A percentile compares a stretch with the other conserved stretches of the same genome.
Evolutionary conservation across 352 stramenopile species (phyloP).

Genomic region (Globisporangium uncinulatum): DNA sequence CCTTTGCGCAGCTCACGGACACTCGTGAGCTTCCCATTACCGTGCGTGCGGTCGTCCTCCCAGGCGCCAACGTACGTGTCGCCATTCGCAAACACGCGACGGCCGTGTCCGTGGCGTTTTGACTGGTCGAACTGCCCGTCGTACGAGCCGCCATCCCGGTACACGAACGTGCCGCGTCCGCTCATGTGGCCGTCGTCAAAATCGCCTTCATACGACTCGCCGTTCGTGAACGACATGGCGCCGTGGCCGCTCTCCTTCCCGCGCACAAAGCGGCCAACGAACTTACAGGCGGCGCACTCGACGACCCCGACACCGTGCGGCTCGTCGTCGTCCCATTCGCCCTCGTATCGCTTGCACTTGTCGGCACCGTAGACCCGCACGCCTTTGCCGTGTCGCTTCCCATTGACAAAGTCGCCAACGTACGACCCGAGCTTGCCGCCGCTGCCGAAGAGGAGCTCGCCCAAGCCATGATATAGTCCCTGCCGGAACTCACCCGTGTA

Average conservation of each 20-base stretch:
- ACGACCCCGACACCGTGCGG: conserved; percentile 52
- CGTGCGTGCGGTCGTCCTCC: conserved; percentile 54
- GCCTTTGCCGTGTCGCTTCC: conserved; percentile 54
- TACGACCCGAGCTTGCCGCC: conserved; percentile 51
- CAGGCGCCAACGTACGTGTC: conserved; percentile 57
- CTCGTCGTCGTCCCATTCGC: conserved; percentile 54
- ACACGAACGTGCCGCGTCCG: conserved; percentile 38
- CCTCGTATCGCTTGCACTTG: conserved; percentile 47
- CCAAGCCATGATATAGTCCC: conserved; percentile 54
- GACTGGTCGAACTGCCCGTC: conserved; percentile 40
- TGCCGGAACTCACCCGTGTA: conserved; percentile 55
- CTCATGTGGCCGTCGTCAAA: conserved; percentile 42
- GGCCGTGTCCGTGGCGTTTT: conserved; percentile 47
- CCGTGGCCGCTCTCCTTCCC: conserved; percentile 55
- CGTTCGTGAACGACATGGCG: conserved; percentile 46
- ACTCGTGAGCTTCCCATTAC: conserved; percentile 31
- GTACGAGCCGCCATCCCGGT: conserved; percentile 48
- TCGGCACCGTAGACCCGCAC: conserved; percentile 44
- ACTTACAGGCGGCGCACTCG: conserved; percentile 41
- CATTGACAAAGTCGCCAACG: conserved; percentile 46
- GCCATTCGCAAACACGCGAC: conserved; percentile 42
- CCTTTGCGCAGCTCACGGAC: conserved; percentile 1
- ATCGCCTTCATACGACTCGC: conserved; percentile 65
- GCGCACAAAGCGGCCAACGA: conserved; percentile 49
- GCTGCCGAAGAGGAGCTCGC: conserved; percentile 38